phyloP scores from a whole-genome alignment of 345 rosid species.

The Stellera chamaejasme region DNA sequence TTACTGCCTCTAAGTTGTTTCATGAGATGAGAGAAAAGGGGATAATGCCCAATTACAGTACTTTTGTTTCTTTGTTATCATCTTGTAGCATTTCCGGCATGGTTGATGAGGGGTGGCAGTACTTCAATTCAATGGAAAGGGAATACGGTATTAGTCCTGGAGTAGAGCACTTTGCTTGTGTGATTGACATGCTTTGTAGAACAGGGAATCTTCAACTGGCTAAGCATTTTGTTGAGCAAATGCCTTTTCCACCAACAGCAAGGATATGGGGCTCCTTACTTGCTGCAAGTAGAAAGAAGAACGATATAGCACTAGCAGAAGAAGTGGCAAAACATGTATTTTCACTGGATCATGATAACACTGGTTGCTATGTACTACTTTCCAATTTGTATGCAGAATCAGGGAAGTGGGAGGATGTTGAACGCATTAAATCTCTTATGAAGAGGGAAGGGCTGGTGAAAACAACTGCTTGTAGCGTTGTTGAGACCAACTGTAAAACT shows the following conservation, averaged over 20 bases:
- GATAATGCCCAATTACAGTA: constrained; percentile 51
- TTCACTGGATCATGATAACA: constrained; percentile 47
- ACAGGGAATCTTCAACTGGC: constrained; percentile 41
- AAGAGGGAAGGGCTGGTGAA: constrained; percentile 39
- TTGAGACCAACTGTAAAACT: constrained; percentile 31
- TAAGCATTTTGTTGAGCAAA: constrained; percentile 43
- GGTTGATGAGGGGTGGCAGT: constrained; percentile 63
- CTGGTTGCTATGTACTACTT: constrained; percentile 66
- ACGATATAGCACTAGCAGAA: constrained; percentile 48
- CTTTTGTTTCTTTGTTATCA: constrained; percentile 56
- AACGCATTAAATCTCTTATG: constrained; percentile 47
- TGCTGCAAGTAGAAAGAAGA: constrained; percentile 53
- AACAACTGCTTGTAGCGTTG: constrained; percentile 29
- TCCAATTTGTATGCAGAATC: constrained; percentile 73
- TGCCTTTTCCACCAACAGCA: constrained; percentile 52
- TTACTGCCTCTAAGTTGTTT: constrained; percentile 37
- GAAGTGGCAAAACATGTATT: constrained; percentile 40
- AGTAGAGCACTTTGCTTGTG: constrained; percentile 64
- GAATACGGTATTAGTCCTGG: constrained; percentile 60
- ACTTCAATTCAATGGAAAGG: constrained; percentile 47
- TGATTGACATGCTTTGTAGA: constrained; percentile 77
- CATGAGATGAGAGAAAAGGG: constrained; percentile 37
- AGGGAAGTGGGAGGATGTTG: constrained; percentile 60
- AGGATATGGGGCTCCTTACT: constrained; percentile 80
- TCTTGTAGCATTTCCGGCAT: constrained; percentile 70